Base-by-base conservation (phyloP, 495 filamentous ascomycete species). In the Xylaria venustula region DNA sequence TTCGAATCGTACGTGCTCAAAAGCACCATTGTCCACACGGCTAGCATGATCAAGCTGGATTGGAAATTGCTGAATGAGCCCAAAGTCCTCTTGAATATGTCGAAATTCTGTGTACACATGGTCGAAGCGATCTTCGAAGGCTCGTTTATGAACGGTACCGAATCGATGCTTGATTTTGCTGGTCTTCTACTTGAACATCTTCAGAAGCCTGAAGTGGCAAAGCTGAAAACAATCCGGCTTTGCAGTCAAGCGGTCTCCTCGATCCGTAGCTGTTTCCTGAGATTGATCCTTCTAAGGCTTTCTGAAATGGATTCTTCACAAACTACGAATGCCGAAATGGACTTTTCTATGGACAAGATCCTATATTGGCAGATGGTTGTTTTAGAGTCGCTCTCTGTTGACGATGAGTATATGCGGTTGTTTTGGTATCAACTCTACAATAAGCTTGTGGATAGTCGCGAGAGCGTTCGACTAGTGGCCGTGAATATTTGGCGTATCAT, bases 351-450 rank as follows among this genome's bases (percentile, higher is more conserved):
- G 71, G 81, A 90, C 41, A 93, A 91, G 65, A 82, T 98, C 64
- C 83, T 88, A 2, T 98, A 98, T 71, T 98, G 94, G 94, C 94
- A 98, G 69, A 90, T 89, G 12, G 89, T 96, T 23, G 82, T 97
- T 34, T 77, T 97, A n/a, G 85, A 85, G 30, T 83, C 88, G 26
- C 82, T 91, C 7, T 87, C 90, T 22, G 77, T 81, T 2, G 91
- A 96, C 52, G 84, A 87, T 20, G 85, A 89, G 12, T 88, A 90
- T 67, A 81, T 96, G 66, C 86, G 88, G 48, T 75, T 98, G 7
- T 81, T 97, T 17, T 96, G 91, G 79, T 98, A 95, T 65, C 82
- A 95, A 44, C 83, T 98, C 7, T 97, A 97, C 73, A 85, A 84
- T 32, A 92, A 90, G 64, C 73, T 97, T 46, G 84, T 93, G 37